Evolutionary conservation across 495 filamentous ascomycete species (phyloP), one percentile per base, ranked within the genome.

Genomic region (Talaromyces wortmannii): DNA sequence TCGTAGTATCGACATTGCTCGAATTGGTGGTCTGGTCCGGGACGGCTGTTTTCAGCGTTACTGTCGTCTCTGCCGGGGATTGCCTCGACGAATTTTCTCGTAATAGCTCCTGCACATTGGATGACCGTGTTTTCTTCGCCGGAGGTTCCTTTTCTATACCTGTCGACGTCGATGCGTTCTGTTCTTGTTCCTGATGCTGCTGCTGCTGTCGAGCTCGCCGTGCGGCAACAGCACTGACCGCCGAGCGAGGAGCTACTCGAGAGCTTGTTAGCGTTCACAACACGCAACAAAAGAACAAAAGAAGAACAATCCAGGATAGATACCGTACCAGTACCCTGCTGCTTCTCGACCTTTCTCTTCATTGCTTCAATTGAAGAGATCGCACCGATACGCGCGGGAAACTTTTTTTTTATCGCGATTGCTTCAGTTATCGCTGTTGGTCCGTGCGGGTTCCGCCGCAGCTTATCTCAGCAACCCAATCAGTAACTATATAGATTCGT

Each of bases 341-440:
- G 68, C 46, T 75, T 75, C 33, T 77, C 72, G 18, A 70, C 74
- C 55, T 77, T 77, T 57, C 74, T 61, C 56, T 77, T 77, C 68
- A 74, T 71, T 46, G 42, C 52, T 16, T 23, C 23, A 23, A 23
- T 23, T 23, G 23, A 23, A 23, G 23, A 23, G 23, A 23, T 23
- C 23, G 23, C 23, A 23, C 23, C 23, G 23, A 23, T 23, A 23
- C 23, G 23, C 23, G 23, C 23, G 23, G 23, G 23, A 23, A 45
- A 45, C 42, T 45, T 48, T 48, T 18, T 17, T 48, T 18, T 40
- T 40, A 40, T 40, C 36, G 36, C 36, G 13, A 10, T 13, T 40
- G 36, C 36, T 40, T 23, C 23, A 23, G 23, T 23, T 23, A 23
- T 23, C 23, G 46, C 23, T 0, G 15, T 29, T 52, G 50, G 50